These are phyloP conservation scores for Sclerotinia glacialis DNA, from an alignment of 2,329 filamentous ascomycete species.

Conservation along the genomic window DNA sequence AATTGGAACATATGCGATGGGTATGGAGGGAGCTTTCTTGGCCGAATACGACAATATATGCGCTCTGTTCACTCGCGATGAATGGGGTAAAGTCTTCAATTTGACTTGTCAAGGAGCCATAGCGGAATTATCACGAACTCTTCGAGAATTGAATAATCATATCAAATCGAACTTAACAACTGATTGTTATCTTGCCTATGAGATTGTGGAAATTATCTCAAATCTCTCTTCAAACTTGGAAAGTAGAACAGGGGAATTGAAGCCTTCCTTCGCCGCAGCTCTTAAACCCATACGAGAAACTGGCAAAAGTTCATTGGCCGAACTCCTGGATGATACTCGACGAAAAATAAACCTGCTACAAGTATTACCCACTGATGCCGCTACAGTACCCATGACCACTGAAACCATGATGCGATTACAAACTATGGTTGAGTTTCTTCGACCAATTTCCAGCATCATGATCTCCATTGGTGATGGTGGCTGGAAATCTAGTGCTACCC, in stretches of 20 bases:
- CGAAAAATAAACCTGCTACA: constrained; percentile 64
- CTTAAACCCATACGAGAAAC: constrained; percentile 89
- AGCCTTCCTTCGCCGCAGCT: constrained; percentile 76
- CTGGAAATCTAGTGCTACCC: constrained; percentile 62
- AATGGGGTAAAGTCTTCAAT: constrained; percentile 77
- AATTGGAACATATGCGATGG: constrained; percentile 83
- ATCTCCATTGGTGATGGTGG: constrained; percentile 90
- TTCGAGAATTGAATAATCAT: constrained; percentile 85
- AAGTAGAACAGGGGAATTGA: constrained; percentile 78
- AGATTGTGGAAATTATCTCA: constrained; percentile 88
- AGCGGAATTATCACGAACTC: constrained; percentile 77
- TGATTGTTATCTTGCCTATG: constrained; percentile 93
- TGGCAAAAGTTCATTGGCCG: constrained; percentile 78
- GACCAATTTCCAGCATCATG: constrained; percentile 84
- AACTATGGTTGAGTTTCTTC: constrained; percentile 81
- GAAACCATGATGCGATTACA: constrained; percentile 86
- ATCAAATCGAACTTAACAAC: constrained; percentile 83
- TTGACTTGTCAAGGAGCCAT: constrained; percentile 75
- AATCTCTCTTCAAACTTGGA: constrained; percentile 77
- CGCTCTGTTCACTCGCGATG: constrained; percentile 78
- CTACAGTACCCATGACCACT: constrained; percentile 71
- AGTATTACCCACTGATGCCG: constrained; percentile 72
- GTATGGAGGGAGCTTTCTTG: constrained; percentile 80
- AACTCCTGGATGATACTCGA: constrained; percentile 80
- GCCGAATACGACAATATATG: constrained; percentile 91